phyloP scores from a whole-genome alignment of 2,329 filamentous ascomycete genomes.

The Cladophialophora carrionii region DNA sequence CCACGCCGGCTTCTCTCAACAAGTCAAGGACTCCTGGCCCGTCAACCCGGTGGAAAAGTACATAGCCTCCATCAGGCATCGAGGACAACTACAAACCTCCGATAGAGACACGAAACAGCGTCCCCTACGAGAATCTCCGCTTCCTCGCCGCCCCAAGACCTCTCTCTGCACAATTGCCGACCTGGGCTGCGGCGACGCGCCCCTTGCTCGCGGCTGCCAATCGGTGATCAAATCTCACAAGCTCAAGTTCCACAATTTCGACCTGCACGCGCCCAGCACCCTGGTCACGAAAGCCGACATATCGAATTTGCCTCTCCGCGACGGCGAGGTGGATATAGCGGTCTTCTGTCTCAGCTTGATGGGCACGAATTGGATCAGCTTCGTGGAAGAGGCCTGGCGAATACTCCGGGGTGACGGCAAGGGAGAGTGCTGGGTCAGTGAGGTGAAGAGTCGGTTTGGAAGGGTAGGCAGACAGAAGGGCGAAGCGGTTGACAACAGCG shows the following conservation, averaged over 20 bases:
- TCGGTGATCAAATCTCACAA: slow-evolving; percentile 66
- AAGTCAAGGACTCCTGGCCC: slow-evolving; percentile 89
- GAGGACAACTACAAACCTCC: slow-evolving; percentile 51
- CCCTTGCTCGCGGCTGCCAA: slow-evolving; percentile 67
- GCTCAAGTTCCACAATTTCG: slow-evolving; percentile 79
- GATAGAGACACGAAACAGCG: slow-evolving; percentile 10
- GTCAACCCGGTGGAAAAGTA: slow-evolving; percentile 94
- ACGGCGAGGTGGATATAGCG: slow-evolving; percentile 78
- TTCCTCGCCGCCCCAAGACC: slow-evolving; percentile 67
- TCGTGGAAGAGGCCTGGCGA: slow-evolving; percentile 93
- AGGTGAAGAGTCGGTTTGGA: slow-evolving; percentile 92
- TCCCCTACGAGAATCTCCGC: slow-evolving; percentile 45
- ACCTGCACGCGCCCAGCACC: slow-evolving; percentile 75
- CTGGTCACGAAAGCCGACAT: slow-evolving; percentile 90
- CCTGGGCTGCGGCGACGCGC: slow-evolving; percentile 89
- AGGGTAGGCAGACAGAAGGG: slow-evolving; percentile 53
- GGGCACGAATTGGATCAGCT: slow-evolving; percentile 98
- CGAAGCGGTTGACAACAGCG: slow-evolving; percentile 65
- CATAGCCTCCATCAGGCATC: slow-evolving; percentile 68
- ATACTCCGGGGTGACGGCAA: slow-evolving; percentile 81
- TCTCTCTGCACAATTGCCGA: slow-evolving; percentile 81
- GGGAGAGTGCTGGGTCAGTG: slow-evolving; percentile 91
- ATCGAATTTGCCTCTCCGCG: slow-evolving; percentile 73
- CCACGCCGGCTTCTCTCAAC: slow-evolving; percentile 91
- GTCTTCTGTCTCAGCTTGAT: slow-evolving; percentile 97